phyloP scores from a whole-genome alignment of 352 stramenopile species.

The Lagenidium giganteum region DNA sequence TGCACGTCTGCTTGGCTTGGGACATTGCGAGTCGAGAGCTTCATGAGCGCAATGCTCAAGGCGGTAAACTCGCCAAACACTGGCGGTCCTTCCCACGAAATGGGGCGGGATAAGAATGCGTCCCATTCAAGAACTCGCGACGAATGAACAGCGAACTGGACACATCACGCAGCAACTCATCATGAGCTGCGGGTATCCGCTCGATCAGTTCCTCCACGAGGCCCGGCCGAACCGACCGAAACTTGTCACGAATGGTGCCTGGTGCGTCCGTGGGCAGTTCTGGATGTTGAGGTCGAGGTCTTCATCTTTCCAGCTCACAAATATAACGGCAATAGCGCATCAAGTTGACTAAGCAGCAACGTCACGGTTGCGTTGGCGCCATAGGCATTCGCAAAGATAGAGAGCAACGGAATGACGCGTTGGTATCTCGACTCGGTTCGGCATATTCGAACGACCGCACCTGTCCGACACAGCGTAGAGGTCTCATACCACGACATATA shows the following conservation, averaged over 20 bases:
- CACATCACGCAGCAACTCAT: background rate
- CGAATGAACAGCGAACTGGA: background rate
- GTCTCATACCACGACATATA: too few species aligned
- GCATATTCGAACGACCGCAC: background rate
- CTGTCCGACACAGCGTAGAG: too few species aligned
- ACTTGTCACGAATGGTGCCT: too few species aligned
- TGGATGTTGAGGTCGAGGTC: background rate
- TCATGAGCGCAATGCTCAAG: conserved; percentile 1
- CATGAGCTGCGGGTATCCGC: background rate
- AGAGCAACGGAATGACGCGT: background rate
- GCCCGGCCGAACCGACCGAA: too few species aligned
- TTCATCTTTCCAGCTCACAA: background rate
- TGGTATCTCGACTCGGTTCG: background rate
- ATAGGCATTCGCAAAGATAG: background rate
- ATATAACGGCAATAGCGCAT: background rate
- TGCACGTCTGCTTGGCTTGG: background rate
- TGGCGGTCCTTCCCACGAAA: background rate
- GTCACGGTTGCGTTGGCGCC: background rate
- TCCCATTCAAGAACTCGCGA: background rate
- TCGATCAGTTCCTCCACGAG: background rate
- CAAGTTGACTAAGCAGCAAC: background rate
- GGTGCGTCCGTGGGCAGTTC: too few species aligned
- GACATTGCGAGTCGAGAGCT: background rate
- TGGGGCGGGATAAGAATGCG: too few species aligned
- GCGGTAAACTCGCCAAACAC: background rate